These are phyloP conservation scores for Fragaria nilgerrensis DNA, from an alignment of 306 rosid genomes.

Conservation along the genomic window DNA sequence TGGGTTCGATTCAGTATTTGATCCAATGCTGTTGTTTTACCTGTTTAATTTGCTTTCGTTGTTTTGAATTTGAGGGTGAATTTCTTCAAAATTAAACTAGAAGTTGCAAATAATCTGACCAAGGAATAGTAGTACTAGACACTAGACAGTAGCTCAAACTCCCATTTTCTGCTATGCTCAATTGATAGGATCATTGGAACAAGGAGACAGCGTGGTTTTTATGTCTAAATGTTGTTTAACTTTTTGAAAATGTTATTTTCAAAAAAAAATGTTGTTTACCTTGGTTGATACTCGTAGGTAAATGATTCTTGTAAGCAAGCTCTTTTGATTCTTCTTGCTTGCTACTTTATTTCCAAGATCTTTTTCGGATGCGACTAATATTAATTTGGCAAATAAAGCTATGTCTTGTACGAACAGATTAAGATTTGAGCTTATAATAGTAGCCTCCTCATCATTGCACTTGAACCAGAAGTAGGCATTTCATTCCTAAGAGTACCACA, in stretches of 20 bases:
- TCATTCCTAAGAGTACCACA: not conserved
- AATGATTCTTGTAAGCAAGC: not conserved
- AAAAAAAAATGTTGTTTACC: no score
- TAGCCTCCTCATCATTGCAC: not conserved
- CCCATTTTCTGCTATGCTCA: not conserved
- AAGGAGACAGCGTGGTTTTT: not conserved
- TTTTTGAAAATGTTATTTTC: no score
- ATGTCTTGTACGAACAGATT: not conserved
- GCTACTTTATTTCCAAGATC: not conserved
- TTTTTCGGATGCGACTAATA: not conserved
- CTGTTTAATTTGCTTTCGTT: not conserved
- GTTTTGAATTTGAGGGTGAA: not conserved
- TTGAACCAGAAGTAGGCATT: not conserved
- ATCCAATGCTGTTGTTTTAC: not conserved
- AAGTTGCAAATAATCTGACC: not conserved
- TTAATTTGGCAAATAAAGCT: not conserved
- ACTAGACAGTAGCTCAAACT: not conserved
- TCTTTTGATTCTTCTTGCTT: not conserved
- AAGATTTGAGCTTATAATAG: not conserved
- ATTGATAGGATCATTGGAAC: not conserved
- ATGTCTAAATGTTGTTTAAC: not conserved
- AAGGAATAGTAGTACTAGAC: not conserved
- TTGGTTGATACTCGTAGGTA: not conserved
- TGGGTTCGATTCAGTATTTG: not conserved
- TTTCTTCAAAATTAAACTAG: not conserved